Base-by-base conservation (phyloP, 352 stramenopile species). In the Pythium monospermum region DNA sequence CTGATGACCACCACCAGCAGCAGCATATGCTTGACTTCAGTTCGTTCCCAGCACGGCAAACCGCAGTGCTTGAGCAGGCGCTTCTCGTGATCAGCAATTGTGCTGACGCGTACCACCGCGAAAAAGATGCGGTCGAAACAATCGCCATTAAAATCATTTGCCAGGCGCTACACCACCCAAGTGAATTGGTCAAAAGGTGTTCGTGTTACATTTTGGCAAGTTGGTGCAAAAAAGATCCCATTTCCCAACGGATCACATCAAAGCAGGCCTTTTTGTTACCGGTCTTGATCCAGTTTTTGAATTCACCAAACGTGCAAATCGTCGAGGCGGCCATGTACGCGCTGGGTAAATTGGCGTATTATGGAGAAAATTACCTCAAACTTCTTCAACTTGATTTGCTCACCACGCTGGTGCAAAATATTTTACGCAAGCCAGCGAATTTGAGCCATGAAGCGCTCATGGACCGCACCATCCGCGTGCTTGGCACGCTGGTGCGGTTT, bases 61-160 rank as follows among this genome's bases (percentile, higher is more conserved):
- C 70, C 0, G 44, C 66, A 10, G 75, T 89, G 3, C 53, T 91
- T 12, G 81, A 90, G 36, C 78, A 91, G 43, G 76, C 72, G 0
- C 15, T 87, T 7, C 51, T 91, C 6, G 61, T 89, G 15, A 42
- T 91, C 5, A 88, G 71, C 38, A 89, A 91, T 41, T 91, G 76
- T 41, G 70, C 72, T 0, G 59, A 83, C 31, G 55, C 72, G 21
- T 85, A 71, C 23, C 71, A 78, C 19, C 49, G 32, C 0, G 52
- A 67, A 16, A n/a, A n/a, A n/a, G 45, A 68, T 12, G 19, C 67
- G 0, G 74, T 85, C 6, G 73, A 83, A 32, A 58, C 48, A 19
- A 57, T 87, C n/a, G 69, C 67, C 19, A 57, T 88, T 23, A 84
- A 81, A 48, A 61, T 88, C 7, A 21, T 86, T 3, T 76, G 73